Evolutionary conservation across 495 filamentous ascomycete species (phyloP).

Genomic region (Aspergillus nidulans): DNA sequence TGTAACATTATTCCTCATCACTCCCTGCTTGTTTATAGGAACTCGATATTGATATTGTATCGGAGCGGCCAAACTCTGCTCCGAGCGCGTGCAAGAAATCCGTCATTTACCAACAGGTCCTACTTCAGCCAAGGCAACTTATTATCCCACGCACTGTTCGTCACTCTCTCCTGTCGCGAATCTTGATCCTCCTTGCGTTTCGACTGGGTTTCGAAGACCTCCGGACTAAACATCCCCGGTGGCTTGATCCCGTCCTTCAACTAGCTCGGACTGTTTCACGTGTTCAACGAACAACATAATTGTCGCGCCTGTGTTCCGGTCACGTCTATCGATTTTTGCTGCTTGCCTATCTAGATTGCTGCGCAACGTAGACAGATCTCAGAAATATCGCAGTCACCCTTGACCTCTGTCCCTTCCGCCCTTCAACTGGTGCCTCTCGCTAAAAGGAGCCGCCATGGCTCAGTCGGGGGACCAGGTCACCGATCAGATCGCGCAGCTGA

Average conservation of each 20-base stretch:
- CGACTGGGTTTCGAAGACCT: background rate
- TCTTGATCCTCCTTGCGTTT: background rate
- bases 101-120: conserved; percentile 14
- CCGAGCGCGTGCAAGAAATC: conserved; percentile 6
- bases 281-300: conserved; percentile 11
- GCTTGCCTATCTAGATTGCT: background rate
- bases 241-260: background rate
- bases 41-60: background rate
- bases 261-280: conserved; percentile 6
- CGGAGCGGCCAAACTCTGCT: conserved; percentile 13
- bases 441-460: conserved; percentile 34
- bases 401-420: conserved; percentile 1
- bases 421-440: conserved; percentile 1
- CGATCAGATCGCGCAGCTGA: conserved; percentile 78
- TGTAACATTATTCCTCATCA: background rate
- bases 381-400: background rate
- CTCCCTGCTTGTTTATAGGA: background rate
- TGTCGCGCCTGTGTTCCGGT: conserved; percentile 5
- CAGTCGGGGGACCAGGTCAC: conserved; percentile 50
- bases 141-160: conserved; percentile 8
- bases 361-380: conserved; percentile 12
- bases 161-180: conserved; percentile 20
- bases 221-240: background rate
- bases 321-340: background rate
- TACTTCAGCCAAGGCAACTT: background rate